Conservation (phyloP, 176 grass and related monocot species). For the Ananas comosus region DNA sequence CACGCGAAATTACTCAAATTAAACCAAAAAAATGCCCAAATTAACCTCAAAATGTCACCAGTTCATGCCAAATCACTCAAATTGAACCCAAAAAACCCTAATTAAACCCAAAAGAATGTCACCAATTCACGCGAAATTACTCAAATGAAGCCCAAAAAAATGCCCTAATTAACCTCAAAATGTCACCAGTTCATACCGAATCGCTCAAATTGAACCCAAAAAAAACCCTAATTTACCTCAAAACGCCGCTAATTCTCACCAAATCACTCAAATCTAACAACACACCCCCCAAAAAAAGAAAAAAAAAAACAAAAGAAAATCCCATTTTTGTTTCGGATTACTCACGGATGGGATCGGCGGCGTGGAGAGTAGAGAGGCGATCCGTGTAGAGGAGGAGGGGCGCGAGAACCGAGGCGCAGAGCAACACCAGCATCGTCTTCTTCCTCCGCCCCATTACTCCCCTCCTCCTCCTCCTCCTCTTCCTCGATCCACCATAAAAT, state of each 20-base stretch:
- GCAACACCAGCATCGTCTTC: slow-evolving; percentile 29
- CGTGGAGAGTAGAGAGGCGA: slow-evolving; percentile 24
- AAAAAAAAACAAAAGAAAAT: not conserved
- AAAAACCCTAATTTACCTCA: too few species aligned
- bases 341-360: slow-evolving; percentile 31
- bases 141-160: not conserved
- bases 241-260: too few species aligned
- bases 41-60: too few species aligned
- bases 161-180: too few species aligned
- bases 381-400: slow-evolving; percentile 43
- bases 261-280: too few species aligned
- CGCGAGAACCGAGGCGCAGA: slow-evolving; percentile 35
- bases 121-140: not conserved
- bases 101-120: too few species aligned
- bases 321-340: not conserved
- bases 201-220: too few species aligned
- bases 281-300: not conserved
- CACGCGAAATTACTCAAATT: not conserved
- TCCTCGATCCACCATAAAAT: too few species aligned
- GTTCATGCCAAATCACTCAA: not conserved
- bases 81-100: not conserved
- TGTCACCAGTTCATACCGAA: too few species aligned
- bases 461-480: not conserved
- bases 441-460: slow-evolving; percentile 21
- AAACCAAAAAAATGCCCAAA: not conserved